Evolutionary conservation across 371 early-diverging fungal species (phyloP).

Genomic region (Lichtheimia ornata): DNA sequence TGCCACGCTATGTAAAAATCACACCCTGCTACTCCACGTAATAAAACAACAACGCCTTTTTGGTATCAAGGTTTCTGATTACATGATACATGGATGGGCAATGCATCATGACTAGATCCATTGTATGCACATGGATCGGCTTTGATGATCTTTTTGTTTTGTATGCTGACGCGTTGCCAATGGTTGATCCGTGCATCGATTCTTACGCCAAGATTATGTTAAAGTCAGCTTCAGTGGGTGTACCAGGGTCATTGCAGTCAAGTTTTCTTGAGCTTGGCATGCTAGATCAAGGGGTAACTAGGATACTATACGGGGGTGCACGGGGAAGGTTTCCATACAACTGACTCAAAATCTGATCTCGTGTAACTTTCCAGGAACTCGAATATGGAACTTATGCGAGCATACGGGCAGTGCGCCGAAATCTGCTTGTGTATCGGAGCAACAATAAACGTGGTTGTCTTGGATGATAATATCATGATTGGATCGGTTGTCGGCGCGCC

Average conservation of each 20-base stretch:
- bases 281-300: not conserved
- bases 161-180: no score
- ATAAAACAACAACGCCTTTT: no score
- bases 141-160: no score
- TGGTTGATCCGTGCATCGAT: no score
- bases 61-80: no score
- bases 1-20: no score
- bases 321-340: not conserved
- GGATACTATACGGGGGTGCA: not conserved
- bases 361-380: not conserved
- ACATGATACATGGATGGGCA: no score
- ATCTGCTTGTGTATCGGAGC: not conserved
- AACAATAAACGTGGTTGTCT: not conserved
- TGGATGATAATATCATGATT: not conserved
- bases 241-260: not conserved
- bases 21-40: no score
- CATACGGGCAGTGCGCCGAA: conserved; percentile 1
- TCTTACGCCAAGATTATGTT: not conserved
- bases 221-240: not conserved
- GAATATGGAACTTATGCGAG: not conserved
- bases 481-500: not conserved
- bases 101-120: no score
- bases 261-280: not conserved
- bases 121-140: no score
- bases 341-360: conserved; percentile 4